phyloP scores from a whole-genome alignment of 805 yeast species.

The Wickerhamomyces pijperi region DNA sequence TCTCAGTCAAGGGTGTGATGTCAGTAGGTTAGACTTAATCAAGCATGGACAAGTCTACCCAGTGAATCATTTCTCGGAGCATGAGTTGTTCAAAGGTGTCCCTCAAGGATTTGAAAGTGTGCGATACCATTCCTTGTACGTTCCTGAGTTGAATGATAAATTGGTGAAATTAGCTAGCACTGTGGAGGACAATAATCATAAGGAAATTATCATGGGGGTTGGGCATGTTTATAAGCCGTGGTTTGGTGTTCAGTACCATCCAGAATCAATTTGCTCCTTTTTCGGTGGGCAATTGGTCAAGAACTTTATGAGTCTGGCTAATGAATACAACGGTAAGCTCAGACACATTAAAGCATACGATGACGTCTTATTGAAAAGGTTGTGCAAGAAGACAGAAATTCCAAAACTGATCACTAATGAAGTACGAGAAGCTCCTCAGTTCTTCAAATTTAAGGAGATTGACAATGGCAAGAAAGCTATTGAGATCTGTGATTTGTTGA shows the following conservation, averaged over 20 bases:
- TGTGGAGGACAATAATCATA: slow-evolving; percentile 16
- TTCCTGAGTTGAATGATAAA: slow-evolving; percentile 16
- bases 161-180: slow-evolving; percentile 57
- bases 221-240: slow-evolving; percentile 51
- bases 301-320: slow-evolving; percentile 37
- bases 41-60: slow-evolving; percentile 79
- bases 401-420: slow-evolving; percentile 9
- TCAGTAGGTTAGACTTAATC: slow-evolving; percentile 42
- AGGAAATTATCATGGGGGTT: slow-evolving; percentile 67
- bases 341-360: slow-evolving; percentile 11
- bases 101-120: slow-evolving; percentile 51
- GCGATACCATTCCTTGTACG: slow-evolving; percentile 81
- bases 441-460: slow-evolving; percentile 1
- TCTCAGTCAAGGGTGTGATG: slow-evolving; percentile 42
- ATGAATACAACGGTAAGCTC: slow-evolving; percentile 13
- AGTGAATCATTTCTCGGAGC: slow-evolving; percentile 16
- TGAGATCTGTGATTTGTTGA: slow-evolving; percentile 40
- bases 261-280: slow-evolving; percentile 83
- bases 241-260: slow-evolving; percentile 95
- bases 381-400: too few relatives aligned
- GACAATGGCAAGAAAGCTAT: slow-evolving; percentile 19
- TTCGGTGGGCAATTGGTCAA: slow-evolving; percentile 46
- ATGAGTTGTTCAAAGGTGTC: slow-evolving; percentile 29
- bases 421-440: background rate
- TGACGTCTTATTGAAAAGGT: slow-evolving; percentile 4